Base-by-base conservation (phyloP, 108 stramenopile species). In the Conticribra weissflogii region DNA sequence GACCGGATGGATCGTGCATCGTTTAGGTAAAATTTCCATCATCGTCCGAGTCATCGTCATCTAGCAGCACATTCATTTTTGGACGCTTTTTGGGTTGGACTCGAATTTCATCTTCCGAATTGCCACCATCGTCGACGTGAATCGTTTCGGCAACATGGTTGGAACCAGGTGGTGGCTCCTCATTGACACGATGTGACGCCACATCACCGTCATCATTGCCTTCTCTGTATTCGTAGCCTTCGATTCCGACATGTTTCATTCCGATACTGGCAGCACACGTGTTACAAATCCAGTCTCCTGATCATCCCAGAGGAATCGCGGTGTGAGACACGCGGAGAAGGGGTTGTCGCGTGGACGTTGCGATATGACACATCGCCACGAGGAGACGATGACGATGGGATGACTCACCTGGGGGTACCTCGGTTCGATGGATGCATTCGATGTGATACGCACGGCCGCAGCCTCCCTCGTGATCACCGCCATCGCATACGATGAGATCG, bases 271-370 rank as follows among this genome's bases (percentile, higher is more conserved):
- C 60, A 50, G 88, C 88, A 76, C 88, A 89, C 23, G 32, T 44
- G 16, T 64, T 63, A 61, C 88, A 89, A 29, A 89, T 83, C 88
- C 85, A 89, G 27, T 89, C 86, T 4, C 88, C 88, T 76, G 45
- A 34, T 16, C 32, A 58, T 44, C 41, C 5, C 5, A 27, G 41
- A 46, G 46, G 47, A 23, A 24, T 3, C 41, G 27, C 9, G 28
- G 25, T 15, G 17, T 16, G 0, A 8, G 21, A 53, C 52, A 14
- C 15, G 47, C 14, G 23, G 19, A 17, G 58, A n/a, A 3, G 50
- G 50, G 3, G 34, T 18, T 19, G 3, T 19, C 19, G 15, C 2
- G 23, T 66, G 33, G 18, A 25, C 58, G n/a, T 28, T 61, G 1
- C 0, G 1, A 53, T n/a, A 65, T 9, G 19, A 33, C 8, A 21